Base-by-base conservation (phyloP, 23 red algal genomes). In the Porphyridium purpureum region DNA sequence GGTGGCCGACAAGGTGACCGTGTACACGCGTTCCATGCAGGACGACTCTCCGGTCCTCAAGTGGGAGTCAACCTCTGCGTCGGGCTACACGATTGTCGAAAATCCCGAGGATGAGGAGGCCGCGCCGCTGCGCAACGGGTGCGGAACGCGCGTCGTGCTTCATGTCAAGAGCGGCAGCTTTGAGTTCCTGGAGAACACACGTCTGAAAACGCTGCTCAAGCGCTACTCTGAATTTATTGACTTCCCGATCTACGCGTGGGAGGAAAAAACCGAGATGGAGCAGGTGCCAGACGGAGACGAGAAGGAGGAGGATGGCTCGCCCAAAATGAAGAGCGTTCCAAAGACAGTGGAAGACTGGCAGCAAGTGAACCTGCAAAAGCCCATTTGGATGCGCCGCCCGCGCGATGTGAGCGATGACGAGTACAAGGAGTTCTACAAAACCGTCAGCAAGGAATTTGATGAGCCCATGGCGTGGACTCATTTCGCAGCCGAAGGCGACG, bases 361-460 rank as follows among this genome's bases (percentile, higher is more conserved):
- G 14, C 67, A 76, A 61, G 62, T 95, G 23, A 95, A 95, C 56
- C 81, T 84, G 79, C 56, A 52, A 2, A 95, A 95, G 66, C 88
- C 88, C 0, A 63, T 95, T 7, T 95, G 88, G 88, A 79, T 95
- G 78, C 72, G 88, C 24, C 66, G 69, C 46, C 77, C 88, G 15
- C 68, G 62, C 14, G 88, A 95, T 31, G 79, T 95, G 28, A 49
- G 57, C 2, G 56, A 85, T 38, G 52, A 61, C 15, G 88, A 95
- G 35, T 95, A 95, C 35, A 64, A 72, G 1, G 88, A 84, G 54
- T 95, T 95, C 49, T 95, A 95, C 71, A 95, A 95, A 40, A 56
- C 73, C 27, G 72, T 95, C 41, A 34, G 68, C 46, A 60, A 67
- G 50, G 88, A 84, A 20, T 81, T 55, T 34, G 29, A 69, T 19